phyloP scores from a whole-genome alignment of 164 flowering plant genomes.

The Vitis riparia region DNA sequence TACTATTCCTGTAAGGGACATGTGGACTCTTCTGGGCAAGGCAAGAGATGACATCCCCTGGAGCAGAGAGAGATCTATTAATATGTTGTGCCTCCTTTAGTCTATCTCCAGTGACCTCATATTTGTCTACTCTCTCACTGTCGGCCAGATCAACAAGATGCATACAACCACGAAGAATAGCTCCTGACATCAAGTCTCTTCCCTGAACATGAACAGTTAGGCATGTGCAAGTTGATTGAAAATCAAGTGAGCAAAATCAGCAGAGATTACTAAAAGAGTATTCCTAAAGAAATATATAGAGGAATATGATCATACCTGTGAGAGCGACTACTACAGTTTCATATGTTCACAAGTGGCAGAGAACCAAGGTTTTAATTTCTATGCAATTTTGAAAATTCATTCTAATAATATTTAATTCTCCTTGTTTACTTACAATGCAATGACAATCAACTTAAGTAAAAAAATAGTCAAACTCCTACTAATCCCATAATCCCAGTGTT shows the following conservation, averaged over 20 bases:
- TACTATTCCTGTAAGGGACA: conserved; percentile 86
- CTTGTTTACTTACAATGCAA: too few relatives aligned
- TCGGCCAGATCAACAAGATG: conserved; percentile 93
- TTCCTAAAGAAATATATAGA: neutral
- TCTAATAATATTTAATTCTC: too few relatives aligned
- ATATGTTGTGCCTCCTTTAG: conserved; percentile 95
- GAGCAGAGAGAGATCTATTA: conserved; percentile 84
- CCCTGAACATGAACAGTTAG: conserved; percentile 90
- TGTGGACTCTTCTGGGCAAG: conserved; percentile 87
- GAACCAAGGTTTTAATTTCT: neutral
- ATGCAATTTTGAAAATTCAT: neutral
- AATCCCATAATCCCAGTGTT: too few relatives aligned
- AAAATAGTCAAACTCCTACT: too few relatives aligned
- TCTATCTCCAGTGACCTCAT: conserved; percentile 86
- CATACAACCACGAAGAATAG: conserved; percentile 71
- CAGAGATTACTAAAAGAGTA: neutral
- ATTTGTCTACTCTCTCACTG: conserved; percentile 87
- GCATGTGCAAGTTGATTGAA: conserved; percentile 49
- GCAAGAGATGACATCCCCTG: conserved; percentile 87
- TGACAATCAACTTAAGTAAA: too few relatives aligned
- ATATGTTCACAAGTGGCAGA: too few relatives aligned
- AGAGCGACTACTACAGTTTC: conserved; percentile 93
- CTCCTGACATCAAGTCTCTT: conserved; percentile 70
- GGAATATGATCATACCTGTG: conserved; percentile 65
- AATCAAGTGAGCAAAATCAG: conserved; percentile 6